Evolutionary conservation across 768 basidiomycete species (phyloP), one percentile per base, ranked within the genome.

Genomic region (Rhodocollybia butyracea): DNA sequence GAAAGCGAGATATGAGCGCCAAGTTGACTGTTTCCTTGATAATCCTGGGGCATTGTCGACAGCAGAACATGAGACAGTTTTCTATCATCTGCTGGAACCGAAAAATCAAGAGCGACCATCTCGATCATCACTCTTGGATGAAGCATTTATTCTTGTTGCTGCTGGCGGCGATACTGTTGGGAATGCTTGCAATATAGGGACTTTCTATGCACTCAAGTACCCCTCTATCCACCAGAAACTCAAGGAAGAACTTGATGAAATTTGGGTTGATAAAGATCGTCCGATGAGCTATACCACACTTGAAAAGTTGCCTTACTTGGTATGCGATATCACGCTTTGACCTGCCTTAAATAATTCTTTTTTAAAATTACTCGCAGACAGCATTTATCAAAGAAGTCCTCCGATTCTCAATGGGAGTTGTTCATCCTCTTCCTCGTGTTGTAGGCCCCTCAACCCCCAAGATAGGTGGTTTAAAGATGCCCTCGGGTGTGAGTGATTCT

Each of bases 381-480:
- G 76, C 77, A 8, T 73, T 80, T 15, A 70, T 79, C 54, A 79
- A 79, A 59, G 78, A 80, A 63, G 67, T 76, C 1, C 67, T 81
- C 46, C 68, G 78, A 1, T 61, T 79, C 46, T 71, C 73, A 36
- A 73, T 74, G 58, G 76, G 76, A 22, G 67, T n/a, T 75, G 70
- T 73, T 2, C 71, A 70, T 7, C 74, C 75, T 6, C 62, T 77
- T 47, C 74, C 76, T 22, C 72, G 80, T 46, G 64, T 79, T 31
- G 76, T 78, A 3, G 71, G 72, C 6, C 62, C 67, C 2, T 59
- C 58, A 3, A 71, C 71, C 32, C 63, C 70, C 8, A 56, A 57
- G 11, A 73, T 79, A 34, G 69, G 60, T 22, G 76, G 73, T 17
- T 51, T 64, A 22, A 47, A 59, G 19, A 63, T 79, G 38, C 78